phyloP scores from a whole-genome alignment of 2,329 filamentous ascomycete species.

The Stylonectria norvegica region DNA sequence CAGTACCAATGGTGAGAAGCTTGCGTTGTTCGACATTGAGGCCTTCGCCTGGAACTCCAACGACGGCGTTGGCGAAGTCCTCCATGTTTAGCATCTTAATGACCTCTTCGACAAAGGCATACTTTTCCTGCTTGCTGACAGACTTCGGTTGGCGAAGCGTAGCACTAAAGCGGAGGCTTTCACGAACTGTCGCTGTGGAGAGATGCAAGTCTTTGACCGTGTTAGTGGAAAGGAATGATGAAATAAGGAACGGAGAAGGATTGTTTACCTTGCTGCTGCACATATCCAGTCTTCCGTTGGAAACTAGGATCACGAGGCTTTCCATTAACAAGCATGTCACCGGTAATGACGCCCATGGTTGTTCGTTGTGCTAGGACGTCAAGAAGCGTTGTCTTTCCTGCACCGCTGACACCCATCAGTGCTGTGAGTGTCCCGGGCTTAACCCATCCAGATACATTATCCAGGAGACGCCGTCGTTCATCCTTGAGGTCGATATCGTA shows the following conservation, averaged over 20 bases:
- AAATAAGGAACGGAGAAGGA: background rate
- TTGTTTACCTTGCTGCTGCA: constrained; percentile 57
- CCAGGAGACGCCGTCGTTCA: constrained; percentile 66
- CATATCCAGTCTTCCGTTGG: constrained; percentile 64
- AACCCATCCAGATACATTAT: constrained; percentile 83
- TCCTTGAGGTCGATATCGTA: constrained; percentile 71
- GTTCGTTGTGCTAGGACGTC: constrained; percentile 47
- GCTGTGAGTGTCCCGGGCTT: constrained; percentile 85
- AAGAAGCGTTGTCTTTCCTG: constrained; percentile 43
- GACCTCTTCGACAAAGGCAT: constrained; percentile 60
- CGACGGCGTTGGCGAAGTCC: constrained; percentile 63
- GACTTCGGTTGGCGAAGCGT: constrained; percentile 53
- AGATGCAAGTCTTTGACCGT: constrained; percentile 48
- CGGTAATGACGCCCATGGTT: constrained; percentile 60
- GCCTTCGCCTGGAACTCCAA: constrained; percentile 60
- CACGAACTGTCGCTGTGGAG: constrained; percentile 52
- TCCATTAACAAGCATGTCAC: constrained; percentile 64
- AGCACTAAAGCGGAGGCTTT: constrained; percentile 54
- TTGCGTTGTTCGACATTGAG: constrained; percentile 62
- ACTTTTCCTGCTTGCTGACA: constrained; percentile 55
- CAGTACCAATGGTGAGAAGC: constrained; percentile 59
- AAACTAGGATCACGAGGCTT: constrained; percentile 54
- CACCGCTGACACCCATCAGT: constrained; percentile 60
- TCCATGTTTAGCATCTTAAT: constrained; percentile 65
- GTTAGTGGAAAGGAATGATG: constrained; percentile 2